These are phyloP conservation scores for Chamaecrista fasciculata DNA, from an alignment of 306 rosid species.

Conservation along the genomic window DNA sequence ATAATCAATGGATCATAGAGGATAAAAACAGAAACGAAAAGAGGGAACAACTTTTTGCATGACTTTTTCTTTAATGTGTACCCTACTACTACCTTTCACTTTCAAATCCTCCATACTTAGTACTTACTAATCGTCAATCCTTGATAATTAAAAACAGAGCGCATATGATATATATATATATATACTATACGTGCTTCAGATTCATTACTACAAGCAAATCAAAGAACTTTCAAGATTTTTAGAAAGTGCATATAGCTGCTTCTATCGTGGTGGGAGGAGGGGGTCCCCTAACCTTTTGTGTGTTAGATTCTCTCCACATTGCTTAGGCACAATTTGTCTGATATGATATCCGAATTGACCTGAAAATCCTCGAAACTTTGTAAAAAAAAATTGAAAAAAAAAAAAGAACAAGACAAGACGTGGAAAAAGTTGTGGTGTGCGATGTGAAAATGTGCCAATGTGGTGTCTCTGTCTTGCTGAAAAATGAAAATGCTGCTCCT, in stretches of 20 bases:
- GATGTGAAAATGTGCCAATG: slow-evolving; percentile 21
- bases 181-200: too few relatives aligned
- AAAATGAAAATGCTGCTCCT: too few relatives aligned
- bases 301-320: slow-evolving; percentile 30
- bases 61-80: too few relatives aligned
- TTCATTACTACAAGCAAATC: too few relatives aligned
- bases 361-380: slow-evolving; percentile 26
- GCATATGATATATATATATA: too few relatives aligned
- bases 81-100: too few relatives aligned
- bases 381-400: slow-evolving; percentile 35
- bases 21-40: slow-evolving; percentile 1
- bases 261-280: not conserved
- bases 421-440: slow-evolving; percentile 21
- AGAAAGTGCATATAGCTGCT: too few relatives aligned
- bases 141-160: too few relatives aligned
- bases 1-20: not conserved
- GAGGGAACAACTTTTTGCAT: not conserved
- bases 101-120: not conserved
- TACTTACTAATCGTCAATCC: too few relatives aligned
- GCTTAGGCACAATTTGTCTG: slow-evolving; percentile 20
- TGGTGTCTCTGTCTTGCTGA: slow-evolving; percentile 25
- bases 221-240: too few relatives aligned
- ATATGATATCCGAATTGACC: slow-evolving; percentile 28
- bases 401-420: slow-evolving; percentile 36
- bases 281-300: not conserved